phyloP scores from a whole-genome alignment of 768 basidiomycete genomes.

The Suillus occidentalis region DNA sequence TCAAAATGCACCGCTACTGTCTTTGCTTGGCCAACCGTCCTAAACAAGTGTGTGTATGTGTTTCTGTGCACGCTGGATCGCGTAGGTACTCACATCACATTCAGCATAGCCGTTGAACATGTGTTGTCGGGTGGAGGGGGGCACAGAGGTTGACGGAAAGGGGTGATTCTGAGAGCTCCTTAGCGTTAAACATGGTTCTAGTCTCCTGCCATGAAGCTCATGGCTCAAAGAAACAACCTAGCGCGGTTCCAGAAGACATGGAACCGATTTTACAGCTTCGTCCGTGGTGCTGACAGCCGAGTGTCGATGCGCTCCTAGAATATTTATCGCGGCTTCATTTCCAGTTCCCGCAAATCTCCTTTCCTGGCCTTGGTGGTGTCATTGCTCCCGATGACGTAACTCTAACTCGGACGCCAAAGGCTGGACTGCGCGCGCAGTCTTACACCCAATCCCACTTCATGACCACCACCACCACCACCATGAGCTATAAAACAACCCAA shows the following conservation, averaged over 20 bases:
- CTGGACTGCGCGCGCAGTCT: neutral
- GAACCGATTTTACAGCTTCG: constrained; percentile 35
- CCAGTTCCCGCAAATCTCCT: neutral
- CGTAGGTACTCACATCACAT: neutral
- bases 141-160: constrained; percentile 61
- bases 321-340: neutral
- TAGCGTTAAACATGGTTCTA: constrained; percentile 44
- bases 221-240: constrained; percentile 39
- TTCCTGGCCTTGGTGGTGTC: neutral
- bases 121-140: neutral
- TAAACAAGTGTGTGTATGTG: neutral
- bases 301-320: neutral
- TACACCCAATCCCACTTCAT: neutral
- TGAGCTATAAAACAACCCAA: neutral
- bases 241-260: constrained; percentile 42
- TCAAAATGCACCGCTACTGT: neutral
- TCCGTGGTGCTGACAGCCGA: constrained; percentile 61
- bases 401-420: too few relatives aligned
- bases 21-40: neutral
- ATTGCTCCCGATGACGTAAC: neutral
- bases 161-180: constrained; percentile 51
- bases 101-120: neutral
- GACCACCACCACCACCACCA: neutral
- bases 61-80: neutral
- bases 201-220: constrained; percentile 41